Conservation (phyloP, 1,284 basidiomycete genomes). For the Dichomitus squalens region DNA sequence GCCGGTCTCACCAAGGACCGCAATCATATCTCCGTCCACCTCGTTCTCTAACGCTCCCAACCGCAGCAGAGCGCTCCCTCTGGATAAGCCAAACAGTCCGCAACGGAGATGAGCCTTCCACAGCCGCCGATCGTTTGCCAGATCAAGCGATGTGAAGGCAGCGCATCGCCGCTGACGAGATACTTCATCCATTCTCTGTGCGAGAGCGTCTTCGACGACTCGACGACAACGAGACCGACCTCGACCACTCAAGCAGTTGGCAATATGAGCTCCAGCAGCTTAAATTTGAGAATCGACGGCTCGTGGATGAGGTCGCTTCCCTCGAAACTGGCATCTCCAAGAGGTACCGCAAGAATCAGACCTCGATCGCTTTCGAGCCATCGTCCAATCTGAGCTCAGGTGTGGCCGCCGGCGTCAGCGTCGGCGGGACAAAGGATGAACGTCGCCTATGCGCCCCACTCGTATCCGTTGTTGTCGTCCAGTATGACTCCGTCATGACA, state of each 20-base stretch:
- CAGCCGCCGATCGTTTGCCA: slow-evolving; percentile 26
- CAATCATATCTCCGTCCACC: slow-evolving; percentile 31
- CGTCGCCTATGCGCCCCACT: slow-evolving; percentile 6
- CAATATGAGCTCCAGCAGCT: slow-evolving; percentile 92
- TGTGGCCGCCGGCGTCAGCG: not conserved
- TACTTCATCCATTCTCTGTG: slow-evolving; percentile 32
- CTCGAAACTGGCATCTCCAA: slow-evolving; percentile 43
- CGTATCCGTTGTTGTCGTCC: slow-evolving; percentile 5
- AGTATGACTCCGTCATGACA: slow-evolving; percentile 37
- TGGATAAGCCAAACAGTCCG: not conserved
- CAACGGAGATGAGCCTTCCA: slow-evolving; percentile 6
- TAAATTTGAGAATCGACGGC: slow-evolving; percentile 70
- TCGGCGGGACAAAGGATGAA: slow-evolving; percentile 6
- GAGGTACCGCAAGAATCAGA: slow-evolving; percentile 18
- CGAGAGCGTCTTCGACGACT: slow-evolving; percentile 68
- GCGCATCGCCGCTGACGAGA: slow-evolving; percentile 15
- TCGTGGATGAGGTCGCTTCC: slow-evolving; percentile 68
- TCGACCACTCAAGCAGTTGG: slow-evolving; percentile 75
- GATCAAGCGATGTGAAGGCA: slow-evolving; percentile 29
- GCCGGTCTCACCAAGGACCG: slow-evolving; percentile 39
- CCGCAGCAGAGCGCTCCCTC: slow-evolving; percentile 1
- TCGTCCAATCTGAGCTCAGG: not conserved
- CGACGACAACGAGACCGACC: slow-evolving; percentile 79
- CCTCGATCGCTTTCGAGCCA: not conserved
- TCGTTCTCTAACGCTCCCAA: slow-evolving; percentile 42